Evolutionary conservation across 257 asterid species (phyloP).

Genomic region (Jaltomata sinuosa): DNA sequence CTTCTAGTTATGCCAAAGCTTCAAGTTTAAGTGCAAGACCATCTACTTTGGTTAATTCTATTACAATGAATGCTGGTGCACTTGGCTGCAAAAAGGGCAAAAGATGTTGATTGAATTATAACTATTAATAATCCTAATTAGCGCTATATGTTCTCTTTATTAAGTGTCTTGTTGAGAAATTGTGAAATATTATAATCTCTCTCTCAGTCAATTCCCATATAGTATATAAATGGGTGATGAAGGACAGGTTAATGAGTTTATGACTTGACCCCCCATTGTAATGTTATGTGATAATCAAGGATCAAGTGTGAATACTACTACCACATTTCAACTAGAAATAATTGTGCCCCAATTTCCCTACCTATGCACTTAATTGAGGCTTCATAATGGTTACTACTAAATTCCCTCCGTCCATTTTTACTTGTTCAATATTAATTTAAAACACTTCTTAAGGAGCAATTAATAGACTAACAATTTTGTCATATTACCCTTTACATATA

Average conservation of each 20-base stretch:
- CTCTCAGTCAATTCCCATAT: neutral
- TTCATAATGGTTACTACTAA: neutral
- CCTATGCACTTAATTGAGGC: neutral
- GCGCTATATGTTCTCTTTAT: neutral
- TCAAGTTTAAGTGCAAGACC: slow-evolving; percentile 85
- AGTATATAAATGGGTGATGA: neutral
- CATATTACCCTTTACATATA: too few relatives aligned
- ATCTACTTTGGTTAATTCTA: slow-evolving; percentile 51
- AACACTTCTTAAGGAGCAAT: too few relatives aligned
- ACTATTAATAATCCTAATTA: neutral
- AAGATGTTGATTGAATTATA: slow-evolving; percentile 27
- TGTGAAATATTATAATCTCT: neutral
- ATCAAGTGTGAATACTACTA: neutral
- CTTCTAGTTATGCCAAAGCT: slow-evolving; percentile 86
- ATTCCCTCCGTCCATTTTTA: too few relatives aligned
- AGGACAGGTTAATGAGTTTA: neutral
- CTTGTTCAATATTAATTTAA: too few relatives aligned
- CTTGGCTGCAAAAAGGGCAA: slow-evolving; percentile 55
- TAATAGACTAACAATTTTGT: too few relatives aligned
- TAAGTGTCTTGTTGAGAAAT: neutral
- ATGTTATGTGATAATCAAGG: neutral
- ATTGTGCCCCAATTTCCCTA: neutral
- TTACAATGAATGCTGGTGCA: slow-evolving; percentile 54
- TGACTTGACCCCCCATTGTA: neutral
- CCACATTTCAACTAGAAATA: neutral